A percentile compares a stretch with the other conserved stretches of the same genome.
These are phyloP conservation scores for Trichaptum fuscoviolaceum DNA, from an alignment of 768 basidiomycete species.

Conservation along the genomic window DNA sequence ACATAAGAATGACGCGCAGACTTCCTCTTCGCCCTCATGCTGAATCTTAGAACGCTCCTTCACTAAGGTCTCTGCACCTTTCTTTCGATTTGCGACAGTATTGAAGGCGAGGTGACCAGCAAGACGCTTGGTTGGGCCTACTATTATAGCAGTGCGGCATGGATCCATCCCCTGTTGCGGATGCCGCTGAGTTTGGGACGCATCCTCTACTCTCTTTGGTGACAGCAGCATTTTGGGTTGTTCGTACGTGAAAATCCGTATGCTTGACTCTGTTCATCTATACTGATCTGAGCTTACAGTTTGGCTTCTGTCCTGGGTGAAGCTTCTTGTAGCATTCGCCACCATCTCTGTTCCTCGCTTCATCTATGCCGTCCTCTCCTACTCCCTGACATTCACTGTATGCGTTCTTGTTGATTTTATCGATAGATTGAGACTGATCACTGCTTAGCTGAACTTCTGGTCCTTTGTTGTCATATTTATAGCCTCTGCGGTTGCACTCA, in stretches of 20 bases:
- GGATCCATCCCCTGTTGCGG: background rate
- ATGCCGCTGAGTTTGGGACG: slow-evolving; percentile 25
- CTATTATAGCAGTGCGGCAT: background rate
- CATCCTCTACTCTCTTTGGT: slow-evolving; percentile 75
- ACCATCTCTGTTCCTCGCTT: slow-evolving; percentile 80
- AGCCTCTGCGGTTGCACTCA: slow-evolving; percentile 58
- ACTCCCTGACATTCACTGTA: slow-evolving; percentile 87
- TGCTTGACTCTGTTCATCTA: slow-evolving; percentile 7
- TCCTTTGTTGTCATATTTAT: slow-evolving; percentile 77
- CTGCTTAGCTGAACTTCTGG: slow-evolving; percentile 78
- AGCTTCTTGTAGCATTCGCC: slow-evolving; percentile 65
- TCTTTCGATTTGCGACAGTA: background rate
- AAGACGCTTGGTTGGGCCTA: background rate
- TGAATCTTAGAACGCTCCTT: background rate
- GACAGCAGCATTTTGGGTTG: slow-evolving; percentile 81
- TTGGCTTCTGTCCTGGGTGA: slow-evolving; percentile 78
- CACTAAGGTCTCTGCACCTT: background rate
- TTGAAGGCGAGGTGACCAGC: background rate
- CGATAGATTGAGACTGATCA: slow-evolving; percentile 8
- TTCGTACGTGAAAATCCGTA: slow-evolving; percentile 46
- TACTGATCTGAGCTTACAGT: slow-evolving; percentile 38
- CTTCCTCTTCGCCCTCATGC: background rate
- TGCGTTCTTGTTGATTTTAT: slow-evolving; percentile 18
- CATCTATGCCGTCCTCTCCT: slow-evolving; percentile 75
- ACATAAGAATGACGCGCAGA: background rate